These are phyloP conservation scores for Angophora floribunda DNA, from an alignment of 345 rosid species.

Conservation along the genomic window DNA sequence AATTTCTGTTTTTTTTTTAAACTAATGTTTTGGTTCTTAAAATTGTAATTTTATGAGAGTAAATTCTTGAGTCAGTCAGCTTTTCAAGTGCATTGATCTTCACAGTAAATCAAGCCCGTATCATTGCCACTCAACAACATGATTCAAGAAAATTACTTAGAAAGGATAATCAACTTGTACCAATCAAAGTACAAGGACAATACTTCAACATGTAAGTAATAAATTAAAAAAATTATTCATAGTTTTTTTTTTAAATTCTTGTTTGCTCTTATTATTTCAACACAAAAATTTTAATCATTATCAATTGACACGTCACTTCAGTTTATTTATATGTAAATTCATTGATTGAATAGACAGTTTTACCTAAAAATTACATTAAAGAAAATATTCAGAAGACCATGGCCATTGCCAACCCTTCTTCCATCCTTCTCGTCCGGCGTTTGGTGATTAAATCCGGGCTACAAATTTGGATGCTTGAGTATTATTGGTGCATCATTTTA, in stretches of 20 bases:
- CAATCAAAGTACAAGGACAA: background rate
- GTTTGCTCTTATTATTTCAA: background rate
- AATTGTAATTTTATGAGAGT: background rate
- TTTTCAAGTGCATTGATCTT: background rate
- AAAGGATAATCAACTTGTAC: background rate
- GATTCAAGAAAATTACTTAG: fast-evolving
- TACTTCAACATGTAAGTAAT: background rate
- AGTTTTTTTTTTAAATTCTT: background rate
- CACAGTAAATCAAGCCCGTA: fast-evolving
- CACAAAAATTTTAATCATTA: fast-evolving
- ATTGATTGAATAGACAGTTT: fast-evolving
- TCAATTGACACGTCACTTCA: fast-evolving
- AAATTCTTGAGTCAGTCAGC: background rate
- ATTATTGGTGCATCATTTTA: background rate
- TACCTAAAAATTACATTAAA: background rate
- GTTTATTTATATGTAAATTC: background rate
- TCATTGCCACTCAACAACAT: fast-evolving
- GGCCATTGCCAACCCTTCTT: background rate
- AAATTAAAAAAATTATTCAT: too few relatives aligned
- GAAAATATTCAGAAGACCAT: background rate
- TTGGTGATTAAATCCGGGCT: background rate
- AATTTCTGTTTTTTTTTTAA: background rate
- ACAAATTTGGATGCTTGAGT: background rate
- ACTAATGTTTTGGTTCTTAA: background rate
- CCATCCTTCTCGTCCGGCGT: background rate